These are phyloP conservation scores for Dryas integrifolia DNA, from an alignment of 331 rosid species.

Conservation along the genomic window DNA sequence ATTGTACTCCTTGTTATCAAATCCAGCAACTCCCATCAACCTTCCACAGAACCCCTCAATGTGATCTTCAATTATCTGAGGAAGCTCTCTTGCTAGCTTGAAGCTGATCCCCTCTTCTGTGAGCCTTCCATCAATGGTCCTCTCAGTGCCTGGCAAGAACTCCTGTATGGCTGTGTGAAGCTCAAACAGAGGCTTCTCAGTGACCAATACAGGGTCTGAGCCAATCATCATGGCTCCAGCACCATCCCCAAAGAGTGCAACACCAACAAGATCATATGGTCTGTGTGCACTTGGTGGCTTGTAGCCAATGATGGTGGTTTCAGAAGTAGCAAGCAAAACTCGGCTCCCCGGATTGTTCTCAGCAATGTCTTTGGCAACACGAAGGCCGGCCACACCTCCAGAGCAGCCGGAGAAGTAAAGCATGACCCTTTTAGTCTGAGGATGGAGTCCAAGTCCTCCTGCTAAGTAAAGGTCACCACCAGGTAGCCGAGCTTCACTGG, in stretches of 20 bases:
- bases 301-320: conserved; percentile 86
- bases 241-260: conserved; percentile 90
- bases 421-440: conserved; percentile 55
- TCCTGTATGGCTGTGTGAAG: conserved; percentile 72
- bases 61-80: conserved; percentile 78
- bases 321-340: conserved; percentile 75
- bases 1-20: conserved; percentile 51
- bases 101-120: conserved; percentile 92
- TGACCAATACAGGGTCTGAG: conserved; percentile 44
- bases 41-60: conserved; percentile 66
- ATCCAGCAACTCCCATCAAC: conserved; percentile 47
- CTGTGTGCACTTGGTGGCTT: conserved; percentile 78
- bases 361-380: conserved; percentile 81
- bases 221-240: conserved; percentile 91
- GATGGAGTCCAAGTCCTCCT: conserved; percentile 63
- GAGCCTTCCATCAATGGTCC: conserved; percentile 71
- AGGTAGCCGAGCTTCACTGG: conserved; percentile 84
- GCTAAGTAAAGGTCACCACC: conserved; percentile 87
- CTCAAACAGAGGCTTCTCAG: conserved; percentile 75
- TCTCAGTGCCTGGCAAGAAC: conserved; percentile 69
- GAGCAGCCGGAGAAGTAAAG: conserved; percentile 83
- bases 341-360: conserved; percentile 89
- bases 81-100: conserved; percentile 79
- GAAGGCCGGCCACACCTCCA: conserved; percentile 84
- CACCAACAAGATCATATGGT: conserved; percentile 93